A percentile compares a stretch with the other conserved stretches of the same genome.
phyloP scores from a whole-genome alignment of 192 early-diverging fungal genomes.

The Coemansia sp. region DNA sequence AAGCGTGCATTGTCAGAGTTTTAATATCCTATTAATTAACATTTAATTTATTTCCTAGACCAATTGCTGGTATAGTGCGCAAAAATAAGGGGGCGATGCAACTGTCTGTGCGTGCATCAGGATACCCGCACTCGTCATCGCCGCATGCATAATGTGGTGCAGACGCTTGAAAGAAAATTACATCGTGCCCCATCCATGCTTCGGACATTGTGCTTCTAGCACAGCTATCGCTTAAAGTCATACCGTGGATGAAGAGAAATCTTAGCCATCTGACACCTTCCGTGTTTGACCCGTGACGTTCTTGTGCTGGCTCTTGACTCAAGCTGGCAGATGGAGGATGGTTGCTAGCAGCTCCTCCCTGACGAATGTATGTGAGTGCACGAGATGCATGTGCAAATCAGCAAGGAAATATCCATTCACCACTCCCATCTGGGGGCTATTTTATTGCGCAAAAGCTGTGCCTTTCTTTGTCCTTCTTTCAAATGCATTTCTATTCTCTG shows the following conservation, averaged over 20 bases:
- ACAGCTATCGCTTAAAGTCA: no score
- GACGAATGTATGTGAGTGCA: background rate
- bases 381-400: no score
- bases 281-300: no score
- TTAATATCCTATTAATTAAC: background rate
- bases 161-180: background rate
- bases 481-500: background rate
- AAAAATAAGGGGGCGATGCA: background rate
- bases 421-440: background rate
- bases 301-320: no score
- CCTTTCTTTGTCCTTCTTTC: background rate
- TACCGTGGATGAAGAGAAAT: no score
- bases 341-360: background rate
- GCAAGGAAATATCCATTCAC: background rate
- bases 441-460: background rate
- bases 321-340: no score
- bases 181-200: no score
- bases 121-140: background rate
- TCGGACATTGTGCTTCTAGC: no score
- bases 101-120: constrained; percentile 20
- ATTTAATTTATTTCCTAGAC: constrained; percentile 1
- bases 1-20: background rate
- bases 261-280: no score
- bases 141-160: background rate
- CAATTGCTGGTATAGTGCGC: no score